Conservation (phyloP, 768 basidiomycete species). For the Coprinopsis strossmayeri region DNA sequence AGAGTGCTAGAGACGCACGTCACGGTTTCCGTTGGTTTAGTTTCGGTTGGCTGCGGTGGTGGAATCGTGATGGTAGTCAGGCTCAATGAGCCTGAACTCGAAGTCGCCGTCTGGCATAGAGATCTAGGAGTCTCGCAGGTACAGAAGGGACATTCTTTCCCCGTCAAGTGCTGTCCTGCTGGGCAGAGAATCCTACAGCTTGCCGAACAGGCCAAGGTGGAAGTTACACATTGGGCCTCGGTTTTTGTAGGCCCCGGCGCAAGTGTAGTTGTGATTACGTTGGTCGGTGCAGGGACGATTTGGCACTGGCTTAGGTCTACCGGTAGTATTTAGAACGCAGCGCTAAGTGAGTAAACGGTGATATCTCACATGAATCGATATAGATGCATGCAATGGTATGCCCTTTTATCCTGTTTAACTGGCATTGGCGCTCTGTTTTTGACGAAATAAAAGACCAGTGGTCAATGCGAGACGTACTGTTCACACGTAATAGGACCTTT, state of each 20-base stretch:
- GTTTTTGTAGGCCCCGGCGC: neutral
- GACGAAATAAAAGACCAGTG: too few relatives aligned
- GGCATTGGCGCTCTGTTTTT: neutral
- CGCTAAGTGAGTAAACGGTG: neutral
- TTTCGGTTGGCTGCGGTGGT: neutral
- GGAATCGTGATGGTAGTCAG: neutral
- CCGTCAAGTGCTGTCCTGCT: constrained; percentile 5
- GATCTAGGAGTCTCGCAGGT: constrained; percentile 4
- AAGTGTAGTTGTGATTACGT: too few relatives aligned
- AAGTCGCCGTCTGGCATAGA: constrained; percentile 1
- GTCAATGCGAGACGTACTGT: too few relatives aligned
- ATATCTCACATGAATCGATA: constrained; percentile 7
- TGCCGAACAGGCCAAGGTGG: constrained; percentile 5
- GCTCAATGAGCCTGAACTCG: neutral
- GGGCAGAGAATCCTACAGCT: constrained; percentile 7
- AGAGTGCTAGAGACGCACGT: constrained; percentile 1
- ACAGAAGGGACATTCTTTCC: constrained; percentile 5
- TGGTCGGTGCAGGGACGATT: too few relatives aligned
- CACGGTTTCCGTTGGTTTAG: neutral
- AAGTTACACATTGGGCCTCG: constrained; percentile 3
- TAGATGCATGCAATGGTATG: neutral
- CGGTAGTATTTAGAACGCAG: neutral
- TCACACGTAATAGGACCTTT: constrained; percentile 7
- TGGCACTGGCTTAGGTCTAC: constrained; percentile 7
- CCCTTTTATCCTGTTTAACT: neutral